phyloP scores from a whole-genome alignment of 2,329 filamentous ascomycete species.

The Decorospora gaudefroyi region DNA sequence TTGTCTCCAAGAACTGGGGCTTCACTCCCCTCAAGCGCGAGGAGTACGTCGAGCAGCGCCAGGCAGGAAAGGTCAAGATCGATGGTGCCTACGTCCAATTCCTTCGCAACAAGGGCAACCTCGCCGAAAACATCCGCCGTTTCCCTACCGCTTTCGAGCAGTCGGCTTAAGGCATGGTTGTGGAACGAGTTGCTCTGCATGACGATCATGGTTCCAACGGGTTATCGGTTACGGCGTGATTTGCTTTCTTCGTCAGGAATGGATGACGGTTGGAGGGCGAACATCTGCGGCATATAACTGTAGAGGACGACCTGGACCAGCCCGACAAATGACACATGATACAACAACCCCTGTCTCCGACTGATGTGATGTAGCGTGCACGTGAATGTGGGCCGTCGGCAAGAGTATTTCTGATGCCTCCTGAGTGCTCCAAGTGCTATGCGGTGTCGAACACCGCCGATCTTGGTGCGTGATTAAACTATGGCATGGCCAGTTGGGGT shows the following conservation, averaged over 20 bases:
- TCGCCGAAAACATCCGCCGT: constrained; percentile 85
- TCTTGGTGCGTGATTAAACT: no score
- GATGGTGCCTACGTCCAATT: constrained; percentile 99
- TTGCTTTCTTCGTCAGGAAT: constrained; percentile 44
- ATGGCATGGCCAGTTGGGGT: no score
- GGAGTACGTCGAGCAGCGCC: constrained; percentile 95
- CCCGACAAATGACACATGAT: constrained; percentile 44
- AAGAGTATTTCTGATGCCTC: no score
- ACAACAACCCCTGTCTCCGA: constrained; percentile 16
- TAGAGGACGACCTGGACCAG: constrained; percentile 38
- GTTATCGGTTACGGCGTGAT: constrained; percentile 47
- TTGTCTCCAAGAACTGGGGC: constrained; percentile 99
- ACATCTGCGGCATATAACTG: constrained; percentile 31
- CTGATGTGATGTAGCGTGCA: neutral
- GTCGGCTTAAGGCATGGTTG: constrained; percentile 38
- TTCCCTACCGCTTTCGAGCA: constrained; percentile 87
- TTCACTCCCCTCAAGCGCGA: constrained; percentile 98
- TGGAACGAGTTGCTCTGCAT: constrained; percentile 27
- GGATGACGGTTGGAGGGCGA: constrained; percentile 38
- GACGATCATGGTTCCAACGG: constrained; percentile 43
- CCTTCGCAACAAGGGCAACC: constrained; percentile 87
- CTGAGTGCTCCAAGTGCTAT: no score
- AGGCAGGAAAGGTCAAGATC: constrained; percentile 89
- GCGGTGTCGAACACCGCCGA: no score
- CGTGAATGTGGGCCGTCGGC: no score